Evolutionary conservation across 768 basidiomycete genomes (phyloP).

Genomic region (Mycena epipterygia): DNA sequence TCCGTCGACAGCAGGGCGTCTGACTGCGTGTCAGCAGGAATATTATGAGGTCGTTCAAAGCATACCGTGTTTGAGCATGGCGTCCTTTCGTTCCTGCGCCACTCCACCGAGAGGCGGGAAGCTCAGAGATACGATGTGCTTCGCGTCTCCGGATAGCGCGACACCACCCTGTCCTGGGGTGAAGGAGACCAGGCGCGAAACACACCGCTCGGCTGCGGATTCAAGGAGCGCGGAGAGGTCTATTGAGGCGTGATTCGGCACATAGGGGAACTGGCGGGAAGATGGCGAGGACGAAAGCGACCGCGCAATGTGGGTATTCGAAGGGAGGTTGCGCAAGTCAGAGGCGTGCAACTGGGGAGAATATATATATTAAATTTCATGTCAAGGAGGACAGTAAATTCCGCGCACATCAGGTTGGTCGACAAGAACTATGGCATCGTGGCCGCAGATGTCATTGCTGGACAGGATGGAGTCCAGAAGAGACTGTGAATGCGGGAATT

Average conservation of each 20-base stretch:
- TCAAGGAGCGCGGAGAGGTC: constrained; percentile 55
- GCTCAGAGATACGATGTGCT: constrained; percentile 69
- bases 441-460: constrained; percentile 65
- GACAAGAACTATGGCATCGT: constrained; percentile 76
- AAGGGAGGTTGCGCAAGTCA: constrained; percentile 75
- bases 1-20: constrained; percentile 62
- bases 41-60: constrained; percentile 1
- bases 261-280: constrained; percentile 74
- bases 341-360: constrained; percentile 75
- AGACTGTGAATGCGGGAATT: constrained; percentile 44
- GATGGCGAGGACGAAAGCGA: constrained; percentile 65
- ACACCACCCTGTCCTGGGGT: constrained; percentile 53
- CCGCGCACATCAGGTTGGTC: constrained; percentile 79
- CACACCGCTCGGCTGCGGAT: constrained; percentile 65
- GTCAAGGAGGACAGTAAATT: not conserved
- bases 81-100: constrained; percentile 58
- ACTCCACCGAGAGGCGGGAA: constrained; percentile 64
- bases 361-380: constrained; percentile 1
- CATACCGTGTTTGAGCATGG: constrained; percentile 71
- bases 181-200: constrained; percentile 61
- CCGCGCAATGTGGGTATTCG: constrained; percentile 63
- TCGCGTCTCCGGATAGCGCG: constrained; percentile 53
- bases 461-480: constrained; percentile 61
- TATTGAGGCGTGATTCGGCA: constrained; percentile 48
- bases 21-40: constrained; percentile 39